phyloP scores from a whole-genome alignment of 352 stramenopile genomes.

The Globisporangium spiculum region DNA sequence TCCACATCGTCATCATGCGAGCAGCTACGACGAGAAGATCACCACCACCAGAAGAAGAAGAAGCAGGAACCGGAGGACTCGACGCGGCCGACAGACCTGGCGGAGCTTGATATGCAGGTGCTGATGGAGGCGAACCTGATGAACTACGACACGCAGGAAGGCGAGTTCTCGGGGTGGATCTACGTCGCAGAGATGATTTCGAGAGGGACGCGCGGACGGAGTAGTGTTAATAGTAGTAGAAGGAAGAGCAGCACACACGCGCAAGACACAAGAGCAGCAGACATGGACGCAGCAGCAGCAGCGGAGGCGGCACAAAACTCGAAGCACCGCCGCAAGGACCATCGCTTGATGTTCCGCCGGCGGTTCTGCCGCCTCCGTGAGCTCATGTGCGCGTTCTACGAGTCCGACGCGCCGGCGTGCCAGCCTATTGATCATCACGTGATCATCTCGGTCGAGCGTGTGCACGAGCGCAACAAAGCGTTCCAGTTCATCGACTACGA shows the following conservation, averaged over 20 bases:
- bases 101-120: slow-evolving; percentile 27
- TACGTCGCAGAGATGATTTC: slow-evolving; percentile 24
- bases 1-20: background rate
- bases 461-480: slow-evolving; percentile 48
- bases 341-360: slow-evolving; percentile 20
- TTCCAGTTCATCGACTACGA: slow-evolving; percentile 47
- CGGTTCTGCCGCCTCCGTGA: slow-evolving; percentile 40
- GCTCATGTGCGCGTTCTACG: slow-evolving; percentile 43
- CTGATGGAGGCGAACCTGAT: slow-evolving; percentile 19
- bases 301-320: background rate
- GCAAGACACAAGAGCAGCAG: background rate
- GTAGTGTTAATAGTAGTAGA: background rate
- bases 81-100: slow-evolving; percentile 30
- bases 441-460: slow-evolving; percentile 35
- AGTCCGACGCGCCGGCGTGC: slow-evolving; percentile 17
- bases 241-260: background rate
- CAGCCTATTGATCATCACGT: slow-evolving; percentile 29
- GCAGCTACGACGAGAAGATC: background rate
- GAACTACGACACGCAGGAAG: slow-evolving; percentile 19
- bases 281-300: background rate
- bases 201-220: background rate
- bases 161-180: slow-evolving; percentile 37
- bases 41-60: background rate
- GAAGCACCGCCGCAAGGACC: background rate
- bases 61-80: slow-evolving; percentile 2